Evolutionary conservation across 768 basidiomycete genomes (phyloP).

Genomic region (Lactarius evosmus): DNA sequence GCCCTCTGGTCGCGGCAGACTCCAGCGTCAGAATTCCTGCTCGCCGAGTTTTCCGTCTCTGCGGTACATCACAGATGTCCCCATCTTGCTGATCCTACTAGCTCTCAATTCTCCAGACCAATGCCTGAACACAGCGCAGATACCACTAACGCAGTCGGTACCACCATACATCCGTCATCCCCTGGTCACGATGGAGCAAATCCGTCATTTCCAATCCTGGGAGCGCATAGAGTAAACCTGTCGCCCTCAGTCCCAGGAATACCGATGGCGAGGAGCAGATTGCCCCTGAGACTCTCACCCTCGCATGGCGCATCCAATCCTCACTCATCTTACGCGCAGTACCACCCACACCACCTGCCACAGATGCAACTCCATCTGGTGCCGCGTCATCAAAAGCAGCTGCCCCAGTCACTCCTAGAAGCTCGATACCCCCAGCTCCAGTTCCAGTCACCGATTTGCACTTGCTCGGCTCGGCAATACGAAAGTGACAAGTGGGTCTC

Average conservation of each 20-base stretch:
- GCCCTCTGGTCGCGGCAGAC: background rate
- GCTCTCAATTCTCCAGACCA: background rate
- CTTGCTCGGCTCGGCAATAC: constrained; percentile 53
- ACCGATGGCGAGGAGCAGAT: constrained; percentile 8
- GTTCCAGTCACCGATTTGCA: constrained; percentile 44
- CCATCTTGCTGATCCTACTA: background rate
- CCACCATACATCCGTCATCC: background rate
- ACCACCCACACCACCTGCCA: constrained; percentile 28
- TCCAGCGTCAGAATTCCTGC: background rate
- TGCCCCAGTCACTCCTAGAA: constrained; percentile 21
- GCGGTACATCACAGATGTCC: background rate
- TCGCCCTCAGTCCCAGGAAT: background rate
- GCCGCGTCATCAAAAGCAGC: constrained; percentile 20
- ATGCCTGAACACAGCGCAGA: background rate
- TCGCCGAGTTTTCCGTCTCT: background rate
- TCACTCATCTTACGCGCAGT: constrained; percentile 44
- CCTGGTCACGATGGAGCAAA: background rate
- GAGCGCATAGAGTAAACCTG: background rate
- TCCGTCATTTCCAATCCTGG: background rate
- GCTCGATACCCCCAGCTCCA: constrained; percentile 35
- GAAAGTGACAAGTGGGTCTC: constrained; percentile 59
- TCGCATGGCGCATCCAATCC: constrained; percentile 52
- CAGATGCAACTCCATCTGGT: constrained; percentile 25
- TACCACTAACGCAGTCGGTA: background rate
- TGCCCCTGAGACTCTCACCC: constrained; percentile 41